phyloP scores from a whole-genome alignment of 495 filamentous ascomycete species.

The Penicillium riverlandense region DNA sequence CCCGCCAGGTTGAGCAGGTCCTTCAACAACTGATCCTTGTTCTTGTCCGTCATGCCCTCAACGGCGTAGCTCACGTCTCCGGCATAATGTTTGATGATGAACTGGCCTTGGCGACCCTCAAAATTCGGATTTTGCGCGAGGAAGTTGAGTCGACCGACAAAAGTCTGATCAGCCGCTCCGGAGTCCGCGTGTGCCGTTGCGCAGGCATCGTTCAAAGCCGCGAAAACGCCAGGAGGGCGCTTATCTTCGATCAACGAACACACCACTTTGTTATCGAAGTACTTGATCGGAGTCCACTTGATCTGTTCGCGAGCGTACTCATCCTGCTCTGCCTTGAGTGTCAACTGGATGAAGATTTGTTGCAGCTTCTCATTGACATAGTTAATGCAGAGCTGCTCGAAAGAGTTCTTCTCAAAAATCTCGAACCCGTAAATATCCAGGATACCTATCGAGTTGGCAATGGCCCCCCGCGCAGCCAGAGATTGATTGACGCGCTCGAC shows the following conservation, averaged over 20 bases:
- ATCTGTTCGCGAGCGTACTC: constrained; percentile 97
- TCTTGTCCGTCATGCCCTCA: constrained; percentile 98
- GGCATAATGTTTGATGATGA: constrained; percentile 98
- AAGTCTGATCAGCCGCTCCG: constrained; percentile 87
- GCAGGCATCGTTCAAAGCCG: constrained; percentile 94
- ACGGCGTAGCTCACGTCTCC: constrained; percentile 95
- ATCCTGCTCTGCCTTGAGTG: constrained; percentile 93
- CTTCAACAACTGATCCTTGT: constrained; percentile 96
- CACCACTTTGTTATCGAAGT: constrained; percentile 99
- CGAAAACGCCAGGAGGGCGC: constrained; percentile 88
- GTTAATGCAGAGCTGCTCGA: constrained; percentile 99
- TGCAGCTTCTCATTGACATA: constrained; percentile 99
- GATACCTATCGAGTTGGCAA: constrained; percentile 87
- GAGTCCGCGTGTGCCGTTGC: constrained; percentile 95
- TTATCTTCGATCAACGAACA: constrained; percentile 95
- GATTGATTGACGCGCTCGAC: constrained; percentile 88
- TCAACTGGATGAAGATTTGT: constrained; percentile 99
- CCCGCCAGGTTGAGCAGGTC: constrained; percentile 85
- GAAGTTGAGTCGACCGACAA: constrained; percentile 84
- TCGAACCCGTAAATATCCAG: constrained; percentile 99
- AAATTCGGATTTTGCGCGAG: constrained; percentile 86
- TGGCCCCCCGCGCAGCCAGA: constrained; percentile 66
- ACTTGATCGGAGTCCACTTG: constrained; percentile 97
- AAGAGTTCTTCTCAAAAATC: constrained; percentile 98
- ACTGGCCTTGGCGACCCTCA: constrained; percentile 86